These are phyloP conservation scores for Aegilops tauschii DNA, from an alignment of 176 grass and related monocot genomes.

Conservation along the genomic window DNA sequence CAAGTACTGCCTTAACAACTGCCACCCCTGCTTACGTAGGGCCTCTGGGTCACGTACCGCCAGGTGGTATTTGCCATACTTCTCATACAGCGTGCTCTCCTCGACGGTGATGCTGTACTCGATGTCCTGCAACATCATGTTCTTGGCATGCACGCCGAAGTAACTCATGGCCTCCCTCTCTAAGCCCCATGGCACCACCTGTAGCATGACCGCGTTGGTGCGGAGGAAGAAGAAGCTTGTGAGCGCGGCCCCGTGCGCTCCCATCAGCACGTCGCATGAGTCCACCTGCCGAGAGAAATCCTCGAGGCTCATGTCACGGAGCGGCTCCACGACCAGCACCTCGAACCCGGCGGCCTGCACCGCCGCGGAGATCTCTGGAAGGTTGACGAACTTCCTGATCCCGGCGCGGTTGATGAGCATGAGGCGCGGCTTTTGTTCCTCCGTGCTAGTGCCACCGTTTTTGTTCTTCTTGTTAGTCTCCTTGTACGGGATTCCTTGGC, in stretches of 20 bases:
- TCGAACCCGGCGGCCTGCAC: conserved; percentile 42
- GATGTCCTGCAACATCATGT: conserved; percentile 47
- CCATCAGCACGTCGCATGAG: conserved; percentile 77
- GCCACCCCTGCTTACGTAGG: conserved; percentile 55
- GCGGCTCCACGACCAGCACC: conserved; percentile 42
- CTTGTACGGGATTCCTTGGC: conserved; percentile 40
- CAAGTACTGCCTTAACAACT: conserved; percentile 49
- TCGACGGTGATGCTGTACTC: conserved; percentile 59
- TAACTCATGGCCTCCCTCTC: conserved; percentile 34
- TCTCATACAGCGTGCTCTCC: conserved; percentile 62
- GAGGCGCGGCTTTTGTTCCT: conserved; percentile 34
- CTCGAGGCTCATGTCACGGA: conserved; percentile 30
- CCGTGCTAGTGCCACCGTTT: too few relatives aligned
- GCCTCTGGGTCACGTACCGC: conserved; percentile 47
- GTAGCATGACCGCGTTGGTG: conserved; percentile 53
- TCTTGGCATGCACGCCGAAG: conserved; percentile 40
- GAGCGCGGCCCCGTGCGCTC: conserved; percentile 71
- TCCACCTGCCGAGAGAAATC: conserved; percentile 45
- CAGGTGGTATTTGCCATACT: conserved; percentile 54
- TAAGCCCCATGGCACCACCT: conserved; percentile 77
- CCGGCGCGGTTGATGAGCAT: conserved; percentile 48
- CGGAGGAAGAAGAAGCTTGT: conserved; percentile 77
- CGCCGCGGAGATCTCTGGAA: conserved; percentile 33
- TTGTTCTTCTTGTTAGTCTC: not conserved
- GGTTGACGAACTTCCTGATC: conserved; percentile 58